A percentile compares a stretch with the other conserved stretches of the same genome.
phyloP scores from a whole-genome alignment of 164 flowering plant species.

The Macadamia tetraphylla region DNA sequence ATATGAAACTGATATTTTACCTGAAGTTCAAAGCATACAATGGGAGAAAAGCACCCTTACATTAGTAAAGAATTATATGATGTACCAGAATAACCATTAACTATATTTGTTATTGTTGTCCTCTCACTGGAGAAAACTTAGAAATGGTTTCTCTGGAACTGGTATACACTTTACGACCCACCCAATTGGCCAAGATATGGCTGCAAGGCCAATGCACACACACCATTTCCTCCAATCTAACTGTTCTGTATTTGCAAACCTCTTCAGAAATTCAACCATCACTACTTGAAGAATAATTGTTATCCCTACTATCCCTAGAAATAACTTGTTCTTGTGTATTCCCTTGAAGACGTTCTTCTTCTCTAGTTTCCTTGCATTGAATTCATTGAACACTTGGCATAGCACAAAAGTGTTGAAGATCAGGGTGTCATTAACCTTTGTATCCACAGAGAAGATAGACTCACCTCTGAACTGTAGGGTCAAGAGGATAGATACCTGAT shows the following conservation, averaged over 20 bases:
- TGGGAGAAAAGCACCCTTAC: too few relatives aligned
- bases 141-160: conserved; percentile 37
- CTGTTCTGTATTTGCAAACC: conserved; percentile 54
- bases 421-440: conserved; percentile 46
- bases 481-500: conserved; percentile 57
- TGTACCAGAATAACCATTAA: too few relatives aligned
- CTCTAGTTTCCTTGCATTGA: conserved; percentile 64
- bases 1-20: too few relatives aligned
- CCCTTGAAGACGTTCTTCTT: conserved; percentile 59
- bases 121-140: conserved; percentile 7
- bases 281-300: conserved; percentile 56
- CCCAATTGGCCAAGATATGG: conserved; percentile 60
- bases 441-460: conserved; percentile 33
- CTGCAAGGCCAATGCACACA: conserved; percentile 41
- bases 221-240: conserved; percentile 45
- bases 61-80: too few relatives aligned
- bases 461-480: conserved; percentile 51
- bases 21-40: too few relatives aligned
- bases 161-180: conserved; percentile 51
- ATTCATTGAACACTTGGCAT: conserved; percentile 70
- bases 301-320: conserved; percentile 48
- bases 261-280: conserved; percentile 67
- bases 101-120: not conserved
- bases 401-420: conserved; percentile 72
- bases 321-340: conserved; percentile 42